These are phyloP conservation scores for Citrus glauca DNA, from an alignment of 345 rosid genomes.

Conservation along the genomic window DNA sequence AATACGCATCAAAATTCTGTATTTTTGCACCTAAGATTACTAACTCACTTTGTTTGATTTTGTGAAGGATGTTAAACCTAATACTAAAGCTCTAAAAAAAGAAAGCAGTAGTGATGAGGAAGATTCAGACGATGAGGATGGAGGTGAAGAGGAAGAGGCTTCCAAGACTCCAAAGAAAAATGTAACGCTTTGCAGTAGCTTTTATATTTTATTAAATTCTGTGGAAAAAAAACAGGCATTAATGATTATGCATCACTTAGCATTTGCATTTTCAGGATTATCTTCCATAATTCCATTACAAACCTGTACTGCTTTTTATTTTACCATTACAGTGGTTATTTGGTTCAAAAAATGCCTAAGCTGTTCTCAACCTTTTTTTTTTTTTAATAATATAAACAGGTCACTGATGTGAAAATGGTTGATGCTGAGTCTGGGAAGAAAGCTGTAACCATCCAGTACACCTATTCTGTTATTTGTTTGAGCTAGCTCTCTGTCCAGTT, in stretches of 20 bases:
- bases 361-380: background rate
- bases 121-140: slow-evolving; percentile 30
- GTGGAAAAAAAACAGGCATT: background rate
- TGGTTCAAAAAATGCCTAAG: background rate
- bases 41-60: background rate
- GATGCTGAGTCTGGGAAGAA: slow-evolving; percentile 47
- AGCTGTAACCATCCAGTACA: slow-evolving; percentile 21
- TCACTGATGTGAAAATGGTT: slow-evolving; percentile 56
- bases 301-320: background rate
- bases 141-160: slow-evolving; percentile 51
- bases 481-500: background rate
- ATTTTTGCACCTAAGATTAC: background rate
- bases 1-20: background rate
- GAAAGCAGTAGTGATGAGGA: slow-evolving; percentile 58
- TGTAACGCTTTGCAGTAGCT: slow-evolving; percentile 9
- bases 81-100: slow-evolving; percentile 29
- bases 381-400: slow-evolving; percentile 23
- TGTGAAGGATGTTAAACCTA: slow-evolving; percentile 12
- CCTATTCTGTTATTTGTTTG: background rate
- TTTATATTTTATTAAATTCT: background rate
- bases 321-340: background rate
- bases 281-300: background rate
- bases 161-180: slow-evolving; percentile 45
- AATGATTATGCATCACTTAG: background rate
- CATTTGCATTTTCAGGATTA: background rate